Conservation (phyloP, 495 filamentous ascomycete species). For the Tricharina praecox region DNA sequence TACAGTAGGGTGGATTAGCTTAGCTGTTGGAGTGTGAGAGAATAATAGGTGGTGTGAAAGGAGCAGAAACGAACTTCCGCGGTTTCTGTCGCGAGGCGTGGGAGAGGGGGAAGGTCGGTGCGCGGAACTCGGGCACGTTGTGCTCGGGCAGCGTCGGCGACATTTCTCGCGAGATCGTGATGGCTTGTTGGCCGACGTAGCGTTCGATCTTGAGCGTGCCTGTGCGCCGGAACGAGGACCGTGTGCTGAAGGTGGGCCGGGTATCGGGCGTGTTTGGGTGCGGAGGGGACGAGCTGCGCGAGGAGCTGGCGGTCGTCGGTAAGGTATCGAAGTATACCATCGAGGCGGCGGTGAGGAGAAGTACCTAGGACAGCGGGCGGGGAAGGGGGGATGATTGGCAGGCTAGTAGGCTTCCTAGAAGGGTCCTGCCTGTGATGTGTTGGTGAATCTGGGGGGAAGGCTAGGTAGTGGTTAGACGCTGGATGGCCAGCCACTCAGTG, state of each 20-base stretch:
- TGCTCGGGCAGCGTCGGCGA: neutral
- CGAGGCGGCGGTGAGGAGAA: too few relatives aligned
- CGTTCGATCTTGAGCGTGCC: neutral
- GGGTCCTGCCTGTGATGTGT: too few relatives aligned
- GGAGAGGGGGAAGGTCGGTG: slow-evolving; percentile 32
- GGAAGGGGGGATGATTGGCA: too few relatives aligned
- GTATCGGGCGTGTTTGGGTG: neutral
- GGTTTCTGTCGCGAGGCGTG: slow-evolving; percentile 41
- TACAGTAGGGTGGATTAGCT: slow-evolving; percentile 10
- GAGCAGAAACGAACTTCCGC: slow-evolving; percentile 29
- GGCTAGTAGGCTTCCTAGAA: too few relatives aligned
- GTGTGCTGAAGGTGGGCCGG: neutral
- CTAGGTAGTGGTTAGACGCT: too few relatives aligned
- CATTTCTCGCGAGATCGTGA: neutral
- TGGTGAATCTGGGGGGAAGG: too few relatives aligned
- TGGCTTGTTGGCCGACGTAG: neutral
- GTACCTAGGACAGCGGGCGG: too few relatives aligned
- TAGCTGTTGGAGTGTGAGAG: neutral
- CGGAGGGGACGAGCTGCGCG: neutral
- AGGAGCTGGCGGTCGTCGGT: neutral
- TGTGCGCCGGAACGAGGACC: neutral
- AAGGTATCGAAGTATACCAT: neutral
- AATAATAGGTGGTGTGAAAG: neutral
- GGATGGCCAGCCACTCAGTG: too few relatives aligned
- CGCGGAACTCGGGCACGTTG: neutral